These are phyloP conservation scores for Fusarium sp. DNA, from an alignment of 2,329 filamentous ascomycete genomes.

Conservation along the genomic window DNA sequence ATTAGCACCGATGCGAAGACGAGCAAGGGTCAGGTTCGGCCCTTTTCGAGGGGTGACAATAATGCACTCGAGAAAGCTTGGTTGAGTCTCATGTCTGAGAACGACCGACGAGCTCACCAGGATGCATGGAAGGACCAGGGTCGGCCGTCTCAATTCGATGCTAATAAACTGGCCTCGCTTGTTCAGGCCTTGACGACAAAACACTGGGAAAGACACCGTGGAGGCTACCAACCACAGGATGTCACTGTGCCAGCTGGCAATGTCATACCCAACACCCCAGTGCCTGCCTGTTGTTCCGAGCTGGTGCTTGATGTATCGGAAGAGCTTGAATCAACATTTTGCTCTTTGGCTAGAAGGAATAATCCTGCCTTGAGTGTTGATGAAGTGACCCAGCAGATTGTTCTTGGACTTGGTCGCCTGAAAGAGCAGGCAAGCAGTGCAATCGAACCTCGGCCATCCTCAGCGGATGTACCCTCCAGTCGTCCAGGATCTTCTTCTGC, in stretches of 20 bases:
- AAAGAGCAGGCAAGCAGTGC: constrained; percentile 29
- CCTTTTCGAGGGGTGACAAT: constrained; percentile 84
- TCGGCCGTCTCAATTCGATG: constrained; percentile 18
- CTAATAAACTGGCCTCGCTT: constrained; percentile 45
- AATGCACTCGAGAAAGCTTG: constrained; percentile 83
- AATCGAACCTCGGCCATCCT: constrained; percentile 26
- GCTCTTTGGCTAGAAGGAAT: constrained; percentile 57
- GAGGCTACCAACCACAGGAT: constrained; percentile 49
- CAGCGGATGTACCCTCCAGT: constrained; percentile 21
- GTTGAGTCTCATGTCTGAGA: constrained; percentile 67
- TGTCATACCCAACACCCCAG: constrained; percentile 44
- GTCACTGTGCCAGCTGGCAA: constrained; percentile 44
- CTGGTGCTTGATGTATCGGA: constrained; percentile 60
- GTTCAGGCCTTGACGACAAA: constrained; percentile 57
- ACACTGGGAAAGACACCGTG: constrained; percentile 61
- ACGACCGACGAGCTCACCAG: constrained; percentile 61
- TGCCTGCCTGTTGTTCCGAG: constrained; percentile 61
- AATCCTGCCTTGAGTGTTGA: constrained; percentile 56
- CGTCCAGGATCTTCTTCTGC: constrained; percentile 34
- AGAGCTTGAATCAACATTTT: constrained; percentile 63
- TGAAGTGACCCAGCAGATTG: constrained; percentile 59
- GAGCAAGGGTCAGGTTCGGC: constrained; percentile 73
- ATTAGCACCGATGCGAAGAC: constrained; percentile 62
- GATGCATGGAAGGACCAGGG: constrained; percentile 43
- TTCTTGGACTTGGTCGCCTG: constrained; percentile 47